Evolutionary conservation across 2,329 filamentous ascomycete species (phyloP), one percentile per base, ranked within the genome.

Genomic region (Penicillium paneum): DNA sequence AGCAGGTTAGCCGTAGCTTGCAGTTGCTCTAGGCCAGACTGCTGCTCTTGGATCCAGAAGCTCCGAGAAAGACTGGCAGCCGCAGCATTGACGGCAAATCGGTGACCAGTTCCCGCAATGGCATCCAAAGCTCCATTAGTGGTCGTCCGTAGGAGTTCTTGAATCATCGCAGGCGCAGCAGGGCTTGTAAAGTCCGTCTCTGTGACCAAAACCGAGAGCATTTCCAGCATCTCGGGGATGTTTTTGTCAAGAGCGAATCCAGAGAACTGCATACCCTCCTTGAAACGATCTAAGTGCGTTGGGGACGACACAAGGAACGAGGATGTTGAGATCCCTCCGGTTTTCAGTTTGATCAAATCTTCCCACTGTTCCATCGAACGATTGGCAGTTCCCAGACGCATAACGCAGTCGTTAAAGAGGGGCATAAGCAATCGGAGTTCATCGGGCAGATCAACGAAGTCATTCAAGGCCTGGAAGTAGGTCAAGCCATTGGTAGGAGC

Each of bases 291-390:
- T 51, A 90, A 84, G 61, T 93, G 84, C 1, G 81, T 81, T 0
- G 93, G 90, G 2, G 86, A 91, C 0, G 92, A 84, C 0, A 88
- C 86, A n/a, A 88, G 84, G 74, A 95, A 89, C 63, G 96, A 92
- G 1, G 88, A 86, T 15, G 95, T 86, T 3, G 87, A 89, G 35
- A 99, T 83, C 10, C 94, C 94, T 19, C 94, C 94, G 1, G 94
- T 97, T 77, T 95, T 96, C 29, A 97, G 81, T 73, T 97, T 97
- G 72, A 99, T 97, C 52, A 92, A 76, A 67, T 97, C 94, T 73
- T 99, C 94, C 48, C 97, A 83, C 71, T 97, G 87, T 71, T 97
- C 94, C 88, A 96, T 97, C 0, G 86, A 86, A 80, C 89, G 89
- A 56, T 86, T 83, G 64, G 88, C 89, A 2, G 93, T 99, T 13